Evolutionary conservation across 2,329 filamentous ascomycete species (phyloP).

Genomic region (Sordariomycetes sp.): DNA sequence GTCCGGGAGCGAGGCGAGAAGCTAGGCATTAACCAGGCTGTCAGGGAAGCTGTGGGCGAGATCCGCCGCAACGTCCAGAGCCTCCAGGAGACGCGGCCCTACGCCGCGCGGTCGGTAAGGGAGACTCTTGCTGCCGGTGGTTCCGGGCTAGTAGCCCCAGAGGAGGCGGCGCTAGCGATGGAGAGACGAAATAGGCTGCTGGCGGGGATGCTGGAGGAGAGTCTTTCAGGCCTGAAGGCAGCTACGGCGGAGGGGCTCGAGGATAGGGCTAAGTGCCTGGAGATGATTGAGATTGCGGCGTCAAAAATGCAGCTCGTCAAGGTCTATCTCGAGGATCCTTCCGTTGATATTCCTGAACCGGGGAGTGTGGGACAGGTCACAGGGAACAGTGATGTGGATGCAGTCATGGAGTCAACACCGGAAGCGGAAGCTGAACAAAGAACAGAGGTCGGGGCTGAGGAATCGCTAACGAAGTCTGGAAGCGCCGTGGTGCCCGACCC

Average conservation of each 20-base stretch:
- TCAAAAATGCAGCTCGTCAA: slow-evolving; percentile 55
- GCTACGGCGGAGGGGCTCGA: slow-evolving; percentile 36
- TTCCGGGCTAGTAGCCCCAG: slow-evolving; percentile 13
- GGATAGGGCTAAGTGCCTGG: slow-evolving; percentile 33
- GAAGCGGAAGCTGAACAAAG: background rate
- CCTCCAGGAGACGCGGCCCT: slow-evolving; percentile 7
- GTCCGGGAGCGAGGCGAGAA: slow-evolving; percentile 62
- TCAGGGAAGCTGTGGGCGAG: slow-evolving; percentile 71
- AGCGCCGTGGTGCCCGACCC: slow-evolving; percentile 4
- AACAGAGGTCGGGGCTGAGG: background rate
- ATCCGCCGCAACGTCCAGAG: slow-evolving; percentile 60
- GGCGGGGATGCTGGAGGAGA: slow-evolving; percentile 54
- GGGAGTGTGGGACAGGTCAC: background rate
- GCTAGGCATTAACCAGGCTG: slow-evolving; percentile 66
- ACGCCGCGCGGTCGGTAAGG: slow-evolving; percentile 20
- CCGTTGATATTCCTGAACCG: slow-evolving; percentile 16
- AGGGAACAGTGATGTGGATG: background rate
- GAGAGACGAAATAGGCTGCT: slow-evolving; percentile 55
- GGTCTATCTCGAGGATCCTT: slow-evolving; percentile 45
- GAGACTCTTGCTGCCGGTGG: slow-evolving; percentile 18
- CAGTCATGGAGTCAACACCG: slow-evolving; percentile 1
- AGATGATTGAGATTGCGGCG: slow-evolving; percentile 43
- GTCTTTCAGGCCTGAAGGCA: slow-evolving; percentile 48
- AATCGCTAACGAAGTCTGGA: background rate
- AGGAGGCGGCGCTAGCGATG: slow-evolving; percentile 30